A percentile compares a stretch with the other conserved stretches of the same genome.
Conservation (phyloP, 805 yeast genomes). For the Suhomyces prunicola region DNA sequence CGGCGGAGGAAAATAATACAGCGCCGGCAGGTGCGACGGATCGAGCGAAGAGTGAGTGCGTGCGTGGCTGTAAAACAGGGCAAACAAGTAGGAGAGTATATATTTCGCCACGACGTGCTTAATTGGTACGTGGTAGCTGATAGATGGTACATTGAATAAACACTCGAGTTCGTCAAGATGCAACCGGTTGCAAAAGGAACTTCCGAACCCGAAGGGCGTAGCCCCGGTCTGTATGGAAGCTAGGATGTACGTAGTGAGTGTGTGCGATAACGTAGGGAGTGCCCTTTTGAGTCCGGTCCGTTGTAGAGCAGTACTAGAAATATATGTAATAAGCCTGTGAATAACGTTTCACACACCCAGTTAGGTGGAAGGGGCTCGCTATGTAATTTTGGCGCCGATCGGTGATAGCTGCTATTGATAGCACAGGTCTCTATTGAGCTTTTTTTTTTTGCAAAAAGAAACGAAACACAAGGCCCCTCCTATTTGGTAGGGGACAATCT, state of each 20-base stretch:
- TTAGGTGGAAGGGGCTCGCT: background rate
- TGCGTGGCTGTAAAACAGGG: slow-evolving; percentile 17
- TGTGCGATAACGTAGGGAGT: background rate
- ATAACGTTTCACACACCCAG: background rate
- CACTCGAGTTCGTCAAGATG: background rate
- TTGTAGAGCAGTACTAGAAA: background rate
- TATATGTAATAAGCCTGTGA: background rate
- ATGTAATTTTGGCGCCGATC: background rate
- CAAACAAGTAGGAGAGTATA: slow-evolving; percentile 26
- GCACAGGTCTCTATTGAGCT: background rate
- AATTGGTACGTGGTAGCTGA: slow-evolving; percentile 24
- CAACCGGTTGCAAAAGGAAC: background rate
- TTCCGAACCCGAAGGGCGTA: background rate
- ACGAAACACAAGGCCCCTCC: slow-evolving; percentile 1
- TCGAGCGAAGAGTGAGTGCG: slow-evolving; percentile 25
- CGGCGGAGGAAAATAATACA: slow-evolving; percentile 18
- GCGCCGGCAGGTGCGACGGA: slow-evolving; percentile 23
- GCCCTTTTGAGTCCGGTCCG: background rate
- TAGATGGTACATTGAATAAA: slow-evolving; percentile 1
- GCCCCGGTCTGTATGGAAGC: background rate
- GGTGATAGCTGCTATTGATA: background rate
- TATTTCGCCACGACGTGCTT: slow-evolving; percentile 29
- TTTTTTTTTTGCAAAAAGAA: slow-evolving; percentile 2
- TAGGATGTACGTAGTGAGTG: background rate
- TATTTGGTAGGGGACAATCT: slow-evolving; percentile 1